A percentile compares a stretch with the other conserved stretches of the same genome.
phyloP scores from a whole-genome alignment of 306 rosid species.

The Erythrophleum fordii region DNA sequence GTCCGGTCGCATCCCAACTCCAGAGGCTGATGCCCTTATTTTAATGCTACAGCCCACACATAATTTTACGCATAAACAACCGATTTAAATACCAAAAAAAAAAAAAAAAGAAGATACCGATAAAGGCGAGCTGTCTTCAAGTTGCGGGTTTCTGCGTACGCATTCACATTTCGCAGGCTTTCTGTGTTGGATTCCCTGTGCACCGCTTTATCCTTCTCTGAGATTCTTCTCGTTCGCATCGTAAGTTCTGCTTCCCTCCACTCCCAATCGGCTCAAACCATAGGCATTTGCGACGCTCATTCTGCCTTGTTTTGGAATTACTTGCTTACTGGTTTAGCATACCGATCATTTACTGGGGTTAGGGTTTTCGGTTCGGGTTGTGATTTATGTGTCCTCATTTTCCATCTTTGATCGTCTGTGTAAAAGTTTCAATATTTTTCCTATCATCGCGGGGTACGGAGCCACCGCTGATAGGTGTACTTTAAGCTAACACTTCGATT shows the following conservation, averaged over 20 bases:
- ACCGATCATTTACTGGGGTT: slow-evolving; percentile 36
- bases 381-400: neutral
- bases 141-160: slow-evolving; percentile 7
- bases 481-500: neutral
- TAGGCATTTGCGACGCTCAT: neutral
- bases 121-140: slow-evolving; percentile 27
- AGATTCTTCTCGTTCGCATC: slow-evolving; percentile 38
- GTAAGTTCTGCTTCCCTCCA: slow-evolving; percentile 24
- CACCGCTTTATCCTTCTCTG: slow-evolving; percentile 38
- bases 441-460: neutral
- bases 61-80: too few species aligned
- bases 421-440: neutral
- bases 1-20: too few species aligned
- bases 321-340: neutral
- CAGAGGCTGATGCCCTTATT: too few species aligned
- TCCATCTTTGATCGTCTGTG: neutral
- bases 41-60: too few species aligned
- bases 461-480: neutral
- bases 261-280: slow-evolving; percentile 8
- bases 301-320: neutral
- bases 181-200: neutral
- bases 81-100: too few species aligned
- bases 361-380: slow-evolving; percentile 12
- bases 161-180: slow-evolving; percentile 11
- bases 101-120: neutral